phyloP scores from a whole-genome alignment of 2,329 filamentous ascomycete genomes.

The Onygena corvina region DNA sequence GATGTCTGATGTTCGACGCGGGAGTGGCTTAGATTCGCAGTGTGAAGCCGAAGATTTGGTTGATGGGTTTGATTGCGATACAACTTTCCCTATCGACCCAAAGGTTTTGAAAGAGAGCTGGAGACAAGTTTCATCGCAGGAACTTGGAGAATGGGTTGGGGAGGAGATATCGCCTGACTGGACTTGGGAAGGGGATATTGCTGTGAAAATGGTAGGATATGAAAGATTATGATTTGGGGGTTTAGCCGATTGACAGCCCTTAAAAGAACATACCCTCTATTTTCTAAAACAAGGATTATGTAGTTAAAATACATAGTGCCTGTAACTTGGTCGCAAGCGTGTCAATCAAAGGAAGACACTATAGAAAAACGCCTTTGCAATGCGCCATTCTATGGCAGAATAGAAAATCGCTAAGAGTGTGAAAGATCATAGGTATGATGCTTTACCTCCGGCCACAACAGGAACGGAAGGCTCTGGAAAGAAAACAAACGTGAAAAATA shows the following conservation, averaged over 20 bases:
- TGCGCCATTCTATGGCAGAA: not conserved
- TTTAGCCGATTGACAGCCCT: too few relatives aligned
- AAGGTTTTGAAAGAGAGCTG: slow-evolving; percentile 24
- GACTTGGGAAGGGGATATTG: slow-evolving; percentile 40
- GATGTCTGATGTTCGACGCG: slow-evolving; percentile 31
- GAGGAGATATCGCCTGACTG: slow-evolving; percentile 31
- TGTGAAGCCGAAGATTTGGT: slow-evolving; percentile 12
- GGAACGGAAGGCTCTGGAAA: too few relatives aligned
- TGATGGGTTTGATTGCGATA: slow-evolving; percentile 37
- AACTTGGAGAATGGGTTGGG: slow-evolving; percentile 34
- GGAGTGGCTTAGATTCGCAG: slow-evolving; percentile 10
- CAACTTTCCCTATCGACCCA: slow-evolving; percentile 35
- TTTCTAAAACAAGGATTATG: too few relatives aligned
- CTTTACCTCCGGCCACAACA: not conserved
- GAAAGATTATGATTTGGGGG: slow-evolving; percentile 25
- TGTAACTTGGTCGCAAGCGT: not conserved
- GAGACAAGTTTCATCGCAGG: slow-evolving; percentile 24
- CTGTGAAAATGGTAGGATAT: slow-evolving; percentile 39
- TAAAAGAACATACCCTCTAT: too few relatives aligned
- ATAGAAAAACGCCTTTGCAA: not conserved
- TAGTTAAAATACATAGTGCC: not conserved
- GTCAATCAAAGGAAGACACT: not conserved
- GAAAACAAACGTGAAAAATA: too few relatives aligned
- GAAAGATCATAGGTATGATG: not conserved
- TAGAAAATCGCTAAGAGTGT: not conserved